Conservation (phyloP, 192 early-diverging fungal genomes). For the Phlyctochytrium bullatum region DNA sequence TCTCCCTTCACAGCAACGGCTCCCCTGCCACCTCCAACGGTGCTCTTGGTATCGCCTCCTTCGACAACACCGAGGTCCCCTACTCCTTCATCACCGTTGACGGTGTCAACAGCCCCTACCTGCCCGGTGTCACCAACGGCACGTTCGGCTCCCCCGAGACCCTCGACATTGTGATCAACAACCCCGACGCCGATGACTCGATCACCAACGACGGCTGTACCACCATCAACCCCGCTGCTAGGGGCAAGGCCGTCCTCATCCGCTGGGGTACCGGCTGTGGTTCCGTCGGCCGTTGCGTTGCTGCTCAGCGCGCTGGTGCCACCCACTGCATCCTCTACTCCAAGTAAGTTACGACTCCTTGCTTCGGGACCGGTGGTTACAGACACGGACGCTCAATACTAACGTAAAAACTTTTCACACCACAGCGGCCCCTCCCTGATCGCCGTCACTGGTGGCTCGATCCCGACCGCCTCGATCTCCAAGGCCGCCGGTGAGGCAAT, state of each 20-base stretch:
- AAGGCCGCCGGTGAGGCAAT: no score
- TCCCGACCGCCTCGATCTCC: no score
- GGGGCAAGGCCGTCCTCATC: slow-evolving; percentile 35
- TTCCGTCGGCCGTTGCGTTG: slow-evolving; percentile 20
- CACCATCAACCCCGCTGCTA: slow-evolving; percentile 9
- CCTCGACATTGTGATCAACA: slow-evolving; percentile 24
- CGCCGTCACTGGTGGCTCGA: no score
- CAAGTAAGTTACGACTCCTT: slow-evolving; percentile 17
- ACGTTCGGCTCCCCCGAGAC: neutral
- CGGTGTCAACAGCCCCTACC: neutral
- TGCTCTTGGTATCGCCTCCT: slow-evolving; percentile 24
- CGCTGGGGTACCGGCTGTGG: slow-evolving; percentile 22
- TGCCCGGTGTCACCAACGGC: neutral
- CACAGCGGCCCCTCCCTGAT: no score
- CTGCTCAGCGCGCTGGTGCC: slow-evolving; percentile 24
- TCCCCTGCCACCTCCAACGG: neutral
- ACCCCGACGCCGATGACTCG: slow-evolving; percentile 28
- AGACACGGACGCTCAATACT: no score
- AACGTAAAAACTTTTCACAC: no score
- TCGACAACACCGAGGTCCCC: slow-evolving; percentile 23
- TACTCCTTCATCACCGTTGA: slow-evolving; percentile 13
- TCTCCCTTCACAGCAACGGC: no score
- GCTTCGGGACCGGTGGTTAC: no score
- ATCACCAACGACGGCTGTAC: slow-evolving; percentile 21
- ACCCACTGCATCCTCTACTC: slow-evolving; percentile 35